A percentile compares a stretch with the other conserved stretches of the same genome.
Conservation (phyloP, 2,329 filamentous ascomycete species). For the Teratosphaeria pseudoeucalypti region DNA sequence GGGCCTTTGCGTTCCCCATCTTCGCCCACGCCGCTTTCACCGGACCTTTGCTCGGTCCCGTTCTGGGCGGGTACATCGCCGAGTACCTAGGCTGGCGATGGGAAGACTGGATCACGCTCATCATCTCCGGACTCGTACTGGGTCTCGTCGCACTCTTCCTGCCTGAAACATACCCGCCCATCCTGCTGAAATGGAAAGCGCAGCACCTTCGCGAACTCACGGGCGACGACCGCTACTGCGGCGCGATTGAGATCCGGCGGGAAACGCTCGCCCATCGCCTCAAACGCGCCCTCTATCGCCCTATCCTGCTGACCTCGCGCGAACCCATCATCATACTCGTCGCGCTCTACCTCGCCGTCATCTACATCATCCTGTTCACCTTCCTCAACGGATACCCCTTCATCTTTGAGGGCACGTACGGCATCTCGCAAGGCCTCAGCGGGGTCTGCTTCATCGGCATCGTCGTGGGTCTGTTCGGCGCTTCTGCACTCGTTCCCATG, state of each 20-base stretch:
- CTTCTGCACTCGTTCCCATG: constrained; percentile 32
- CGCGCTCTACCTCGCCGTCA: constrained; percentile 38
- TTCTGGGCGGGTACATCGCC: constrained; percentile 38
- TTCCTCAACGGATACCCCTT: constrained; percentile 42
- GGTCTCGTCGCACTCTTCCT: constrained; percentile 31
- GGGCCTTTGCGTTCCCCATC: constrained; percentile 40
- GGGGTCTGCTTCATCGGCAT: constrained; percentile 41
- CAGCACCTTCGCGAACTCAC: constrained; percentile 21
- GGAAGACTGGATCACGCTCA: constrained; percentile 31
- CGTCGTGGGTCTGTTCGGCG: constrained; percentile 29
- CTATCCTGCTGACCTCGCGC: constrained; percentile 29
- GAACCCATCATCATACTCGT: constrained; percentile 40
- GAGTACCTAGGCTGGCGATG: constrained; percentile 15
- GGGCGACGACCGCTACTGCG: constrained; percentile 36
- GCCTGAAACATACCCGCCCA: constrained; percentile 42
- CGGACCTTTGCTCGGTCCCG: constrained; percentile 28
- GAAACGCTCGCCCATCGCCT: constrained; percentile 29
- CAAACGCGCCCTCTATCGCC: constrained; percentile 30
- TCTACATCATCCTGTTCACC: constrained; percentile 37
- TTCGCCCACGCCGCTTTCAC: constrained; percentile 37
- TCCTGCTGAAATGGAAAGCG: constrained; percentile 28
- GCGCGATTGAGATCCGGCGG: constrained; percentile 36
- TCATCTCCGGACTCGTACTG: constrained; percentile 22
- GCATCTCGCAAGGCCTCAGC: constrained; percentile 34
- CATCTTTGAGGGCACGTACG: constrained; percentile 42